phyloP scores from a whole-genome alignment of 2,329 filamentous ascomycete genomes.

The Raffaelea albimanens region DNA sequence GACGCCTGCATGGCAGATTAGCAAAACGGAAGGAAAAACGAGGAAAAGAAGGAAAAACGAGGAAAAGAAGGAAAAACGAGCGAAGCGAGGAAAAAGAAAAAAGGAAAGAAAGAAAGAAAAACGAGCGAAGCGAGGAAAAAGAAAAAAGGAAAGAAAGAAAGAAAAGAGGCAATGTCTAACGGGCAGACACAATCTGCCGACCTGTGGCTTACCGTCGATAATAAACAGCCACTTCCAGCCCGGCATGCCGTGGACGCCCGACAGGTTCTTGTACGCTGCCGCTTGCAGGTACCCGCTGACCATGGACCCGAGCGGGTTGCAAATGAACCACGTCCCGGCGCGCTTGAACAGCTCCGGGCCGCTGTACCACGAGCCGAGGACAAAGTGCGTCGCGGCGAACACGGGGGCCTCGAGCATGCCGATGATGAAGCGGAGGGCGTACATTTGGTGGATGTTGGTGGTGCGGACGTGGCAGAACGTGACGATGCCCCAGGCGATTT shows the following conservation, averaged over 20 bases:
- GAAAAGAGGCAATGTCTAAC: too few species aligned
- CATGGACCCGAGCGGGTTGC: constrained; percentile 18
- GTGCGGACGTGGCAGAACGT: constrained; percentile 21
- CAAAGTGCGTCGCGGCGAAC: constrained; percentile 23
- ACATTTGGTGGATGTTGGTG: constrained; percentile 21
- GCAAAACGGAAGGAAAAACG: background rate
- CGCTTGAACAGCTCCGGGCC: constrained; percentile 19
- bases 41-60: background rate
- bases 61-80: too few species aligned
- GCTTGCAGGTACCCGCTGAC: constrained; percentile 34
- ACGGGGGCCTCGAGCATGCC: constrained; percentile 23
- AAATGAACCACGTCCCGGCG: constrained; percentile 15
- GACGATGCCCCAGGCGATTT: constrained; percentile 22
- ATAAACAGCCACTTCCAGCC: constrained; percentile 36
- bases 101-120: background rate
- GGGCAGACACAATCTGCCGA: too few species aligned
- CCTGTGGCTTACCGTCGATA: too few species aligned
- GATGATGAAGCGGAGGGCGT: constrained; percentile 20
- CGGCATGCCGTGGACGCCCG: constrained; percentile 28
- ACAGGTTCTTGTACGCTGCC: constrained; percentile 34
- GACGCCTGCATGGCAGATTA: constrained; percentile 22
- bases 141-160: too few species aligned
- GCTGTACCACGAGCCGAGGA: constrained; percentile 19
- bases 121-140: too few species aligned
- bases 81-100: too few species aligned